phyloP scores from a whole-genome alignment of 2,329 filamentous ascomycete genomes.

The Sporothrix pallida region DNA sequence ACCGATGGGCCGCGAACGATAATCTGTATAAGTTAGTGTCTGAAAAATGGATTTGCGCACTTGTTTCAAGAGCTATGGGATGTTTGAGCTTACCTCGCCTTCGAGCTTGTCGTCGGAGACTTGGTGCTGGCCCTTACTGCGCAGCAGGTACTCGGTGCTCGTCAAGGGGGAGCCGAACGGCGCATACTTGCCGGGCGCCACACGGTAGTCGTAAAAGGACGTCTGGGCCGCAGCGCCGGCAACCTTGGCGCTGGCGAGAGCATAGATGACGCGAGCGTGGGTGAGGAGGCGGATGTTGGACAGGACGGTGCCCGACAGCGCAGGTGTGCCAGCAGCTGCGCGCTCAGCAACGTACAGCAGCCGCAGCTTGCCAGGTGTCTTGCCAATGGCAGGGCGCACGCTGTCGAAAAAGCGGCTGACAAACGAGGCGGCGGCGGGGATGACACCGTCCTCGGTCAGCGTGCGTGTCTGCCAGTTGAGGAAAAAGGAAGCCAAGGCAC shows the following conservation, averaged over 20 bases:
- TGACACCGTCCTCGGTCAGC: conserved; percentile 71
- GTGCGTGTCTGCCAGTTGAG: conserved; percentile 74
- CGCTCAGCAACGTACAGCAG: conserved; percentile 81
- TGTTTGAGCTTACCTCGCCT: conserved; percentile 63
- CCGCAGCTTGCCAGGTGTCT: conserved; percentile 74
- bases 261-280: conserved; percentile 81
- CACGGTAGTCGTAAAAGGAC: conserved; percentile 51
- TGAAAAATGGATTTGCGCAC: no score
- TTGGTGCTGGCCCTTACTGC: conserved; percentile 64
- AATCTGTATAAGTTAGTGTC: conserved; percentile 56
- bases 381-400: conserved; percentile 64
- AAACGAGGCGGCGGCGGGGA: conserved; percentile 69
- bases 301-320: conserved; percentile 71
- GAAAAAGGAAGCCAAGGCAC: conserved; percentile 66
- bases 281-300: conserved; percentile 84
- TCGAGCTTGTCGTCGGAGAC: conserved; percentile 66
- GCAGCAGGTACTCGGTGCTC: conserved; percentile 77
- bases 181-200: conserved; percentile 51
- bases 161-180: conserved; percentile 87
- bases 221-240: conserved; percentile 90
- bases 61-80: no score
- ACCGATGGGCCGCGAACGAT: conserved; percentile 76
- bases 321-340: conserved; percentile 64
- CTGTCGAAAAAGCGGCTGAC: conserved; percentile 67
- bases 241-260: conserved; percentile 79